A percentile compares a stretch with the other conserved stretches of the same genome.
These are phyloP conservation scores for Xylariomycetidae sp. DNA, from an alignment of 2,329 filamentous ascomycete genomes.

Conservation along the genomic window DNA sequence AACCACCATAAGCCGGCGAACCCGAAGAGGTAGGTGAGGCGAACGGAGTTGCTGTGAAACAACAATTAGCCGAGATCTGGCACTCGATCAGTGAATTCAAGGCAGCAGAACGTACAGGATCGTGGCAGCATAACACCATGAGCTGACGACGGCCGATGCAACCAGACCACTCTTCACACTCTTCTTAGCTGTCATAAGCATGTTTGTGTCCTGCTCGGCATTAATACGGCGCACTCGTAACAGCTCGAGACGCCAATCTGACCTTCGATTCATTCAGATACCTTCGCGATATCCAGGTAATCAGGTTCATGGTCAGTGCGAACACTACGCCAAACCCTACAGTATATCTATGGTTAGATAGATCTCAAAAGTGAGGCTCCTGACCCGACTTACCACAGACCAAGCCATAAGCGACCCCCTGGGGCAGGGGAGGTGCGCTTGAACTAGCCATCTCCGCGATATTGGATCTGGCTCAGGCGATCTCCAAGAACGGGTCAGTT, in stretches of 20 bases:
- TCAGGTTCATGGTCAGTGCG: constrained; percentile 9
- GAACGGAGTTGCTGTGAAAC: constrained; percentile 1
- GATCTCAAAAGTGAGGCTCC: not conserved
- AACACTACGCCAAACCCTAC: constrained; percentile 8
- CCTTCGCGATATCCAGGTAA: constrained; percentile 8
- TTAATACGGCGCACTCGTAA: not conserved
- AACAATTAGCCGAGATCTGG: not conserved
- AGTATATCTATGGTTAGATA: not conserved
- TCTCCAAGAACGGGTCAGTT: no score
- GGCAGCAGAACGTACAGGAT: constrained; percentile 1
- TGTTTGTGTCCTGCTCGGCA: constrained; percentile 5
- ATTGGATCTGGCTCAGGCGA: constrained; percentile 8
- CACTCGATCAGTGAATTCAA: not conserved
- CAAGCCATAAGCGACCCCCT: constrained; percentile 7
- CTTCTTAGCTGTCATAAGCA: constrained; percentile 10
- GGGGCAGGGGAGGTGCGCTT: constrained; percentile 5
- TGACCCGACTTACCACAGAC: constrained; percentile 3
- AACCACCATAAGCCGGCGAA: constrained; percentile 11
- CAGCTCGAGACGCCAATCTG: not conserved
- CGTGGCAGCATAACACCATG: constrained; percentile 7
- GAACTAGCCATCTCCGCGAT: constrained; percentile 6
- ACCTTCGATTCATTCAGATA: constrained; percentile 7
- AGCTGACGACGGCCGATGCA: constrained; percentile 7
- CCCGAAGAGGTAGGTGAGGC: constrained; percentile 8
- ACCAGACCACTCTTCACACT: constrained; percentile 9